Conservation (phyloP, 1,284 basidiomycete genomes). For the Pyrrhoderma lamaoense region DNA sequence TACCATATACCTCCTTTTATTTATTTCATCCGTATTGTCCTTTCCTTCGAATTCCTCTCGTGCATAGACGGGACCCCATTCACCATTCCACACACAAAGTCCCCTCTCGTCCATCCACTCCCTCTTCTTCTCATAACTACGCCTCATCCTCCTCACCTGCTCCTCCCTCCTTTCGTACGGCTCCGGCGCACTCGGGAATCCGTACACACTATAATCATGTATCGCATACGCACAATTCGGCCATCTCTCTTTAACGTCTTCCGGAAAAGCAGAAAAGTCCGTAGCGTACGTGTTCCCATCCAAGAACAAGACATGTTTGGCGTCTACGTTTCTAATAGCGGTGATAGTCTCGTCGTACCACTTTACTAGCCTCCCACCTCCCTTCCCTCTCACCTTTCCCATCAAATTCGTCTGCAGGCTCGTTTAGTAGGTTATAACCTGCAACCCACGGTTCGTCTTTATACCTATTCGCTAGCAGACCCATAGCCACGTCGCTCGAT, state of each 20-base stretch:
- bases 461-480: slow-evolving; percentile 56
- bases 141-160: slow-evolving; percentile 44
- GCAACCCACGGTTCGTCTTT: slow-evolving; percentile 61
- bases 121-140: slow-evolving; percentile 59
- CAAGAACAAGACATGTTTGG: slow-evolving; percentile 56
- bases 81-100: slow-evolving; percentile 71
- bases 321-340: slow-evolving; percentile 62
- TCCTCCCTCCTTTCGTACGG: slow-evolving; percentile 44
- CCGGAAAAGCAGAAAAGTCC: slow-evolving; percentile 61
- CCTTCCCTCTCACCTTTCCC: too few relatives aligned
- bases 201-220: slow-evolving; percentile 67
- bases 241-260: slow-evolving; percentile 48
- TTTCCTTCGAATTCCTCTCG: slow-evolving; percentile 47
- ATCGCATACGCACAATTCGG: slow-evolving; percentile 67
- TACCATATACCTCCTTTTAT: slow-evolving; percentile 57
- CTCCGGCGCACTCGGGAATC: slow-evolving; percentile 62
- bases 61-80: slow-evolving; percentile 67
- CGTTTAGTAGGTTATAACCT: slow-evolving; percentile 71
- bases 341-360: slow-evolving; percentile 59
- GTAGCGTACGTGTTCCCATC: slow-evolving; percentile 72
- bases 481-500: slow-evolving; percentile 66
- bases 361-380: slow-evolving; percentile 37
- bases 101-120: slow-evolving; percentile 59
- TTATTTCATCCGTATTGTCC: slow-evolving; percentile 52
- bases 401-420: slow-evolving; percentile 50